phyloP scores from a whole-genome alignment of 306 rosid species.

The Rosa persica region DNA sequence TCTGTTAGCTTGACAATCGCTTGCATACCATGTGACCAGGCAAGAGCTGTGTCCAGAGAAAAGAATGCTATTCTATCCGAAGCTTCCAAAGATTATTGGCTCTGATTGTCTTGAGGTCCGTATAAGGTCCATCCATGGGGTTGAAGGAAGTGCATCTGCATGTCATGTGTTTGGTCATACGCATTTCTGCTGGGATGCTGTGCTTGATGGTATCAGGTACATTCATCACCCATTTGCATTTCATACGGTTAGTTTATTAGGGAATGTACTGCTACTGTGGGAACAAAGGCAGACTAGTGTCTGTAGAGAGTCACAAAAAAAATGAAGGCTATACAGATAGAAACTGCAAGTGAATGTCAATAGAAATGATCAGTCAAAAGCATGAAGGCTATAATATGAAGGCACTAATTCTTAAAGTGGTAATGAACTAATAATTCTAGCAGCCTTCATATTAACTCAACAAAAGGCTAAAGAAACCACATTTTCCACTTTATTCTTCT shows the following conservation, averaged over 20 bases:
- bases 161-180: slow-evolving; percentile 90
- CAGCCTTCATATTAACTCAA: not conserved
- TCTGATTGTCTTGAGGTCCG: slow-evolving; percentile 73
- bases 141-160: slow-evolving; percentile 46
- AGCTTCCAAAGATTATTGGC: slow-evolving; percentile 82
- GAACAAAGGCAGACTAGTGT: not conserved
- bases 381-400: not conserved
- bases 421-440: no score
- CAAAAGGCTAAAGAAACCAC: not conserved
- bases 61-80: slow-evolving; percentile 89
- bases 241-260: not conserved
- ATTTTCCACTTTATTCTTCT: not conserved
- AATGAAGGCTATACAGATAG: not conserved
- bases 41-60: slow-evolving; percentile 95
- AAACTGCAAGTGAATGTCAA: not conserved
- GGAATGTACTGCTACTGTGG: not conserved
- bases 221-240: slow-evolving; percentile 12
- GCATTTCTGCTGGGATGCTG: slow-evolving; percentile 81
- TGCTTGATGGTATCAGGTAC: slow-evolving; percentile 76
- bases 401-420: not conserved
- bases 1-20: slow-evolving; percentile 7
- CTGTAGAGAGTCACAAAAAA: not conserved
- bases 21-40: slow-evolving; percentile 42
- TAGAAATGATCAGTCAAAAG: not conserved
- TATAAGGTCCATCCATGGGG: slow-evolving; percentile 70